A percentile compares a stretch with the other conserved stretches of the same genome.
These are phyloP conservation scores for Corrigiola litoralis DNA, from an alignment of 179 eudicot genomes.

Conservation along the genomic window DNA sequence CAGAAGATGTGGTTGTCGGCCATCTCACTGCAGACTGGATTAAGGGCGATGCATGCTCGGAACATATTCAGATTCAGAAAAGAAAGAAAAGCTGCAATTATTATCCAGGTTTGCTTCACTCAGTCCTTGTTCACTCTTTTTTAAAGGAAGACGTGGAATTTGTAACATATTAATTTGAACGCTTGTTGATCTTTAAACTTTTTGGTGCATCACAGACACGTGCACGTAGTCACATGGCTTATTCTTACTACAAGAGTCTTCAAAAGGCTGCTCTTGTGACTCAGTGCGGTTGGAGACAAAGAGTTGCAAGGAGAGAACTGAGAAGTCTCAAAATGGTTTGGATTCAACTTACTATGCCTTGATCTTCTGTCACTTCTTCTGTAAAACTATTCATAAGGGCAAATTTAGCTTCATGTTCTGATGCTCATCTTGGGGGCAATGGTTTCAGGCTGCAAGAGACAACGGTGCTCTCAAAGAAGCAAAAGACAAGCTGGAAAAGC, in stretches of 20 bases:
- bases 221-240: conserved; percentile 58
- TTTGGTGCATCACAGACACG: conserved; percentile 56
- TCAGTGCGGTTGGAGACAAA: conserved; percentile 93
- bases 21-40: conserved; percentile 74
- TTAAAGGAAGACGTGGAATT: not conserved
- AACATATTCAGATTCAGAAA: conserved; percentile 76
- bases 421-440: conserved; percentile 14
- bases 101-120: conserved; percentile 62
- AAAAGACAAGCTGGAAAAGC: conserved; percentile 96
- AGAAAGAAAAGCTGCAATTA: conserved; percentile 79
- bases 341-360: conserved; percentile 12
- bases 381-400: not conserved
- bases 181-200: conserved; percentile 7
- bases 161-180: not conserved
- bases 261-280: conserved; percentile 73
- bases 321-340: conserved; percentile 90
- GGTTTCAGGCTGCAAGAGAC: conserved; percentile 89
- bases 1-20: conserved; percentile 44
- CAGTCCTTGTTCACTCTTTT: conserved; percentile 10
- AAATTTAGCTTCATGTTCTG: not conserved
- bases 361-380: not conserved
- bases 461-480: conserved; percentile 97
- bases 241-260: conserved; percentile 70
- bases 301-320: conserved; percentile 85
- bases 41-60: conserved; percentile 90